A percentile compares a stretch with the other conserved stretches of the same genome.
phyloP scores from a whole-genome alignment of 1,284 basidiomycete genomes.

The Crepidotus sp. region DNA sequence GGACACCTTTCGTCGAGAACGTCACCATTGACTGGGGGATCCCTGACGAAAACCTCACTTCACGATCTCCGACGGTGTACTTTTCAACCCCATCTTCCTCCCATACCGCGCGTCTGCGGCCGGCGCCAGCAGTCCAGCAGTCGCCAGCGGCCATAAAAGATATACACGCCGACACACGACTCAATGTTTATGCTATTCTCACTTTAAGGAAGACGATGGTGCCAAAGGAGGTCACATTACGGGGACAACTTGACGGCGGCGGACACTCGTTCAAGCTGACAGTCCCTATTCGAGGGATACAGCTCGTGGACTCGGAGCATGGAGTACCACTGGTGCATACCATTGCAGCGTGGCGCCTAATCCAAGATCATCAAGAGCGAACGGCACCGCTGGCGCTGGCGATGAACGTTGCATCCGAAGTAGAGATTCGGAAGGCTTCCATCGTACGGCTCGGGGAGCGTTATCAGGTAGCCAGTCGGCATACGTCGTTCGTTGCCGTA shows the following conservation, averaged over 20 bases:
- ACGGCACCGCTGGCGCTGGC: constrained; percentile 26
- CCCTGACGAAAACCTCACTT: constrained; percentile 19
- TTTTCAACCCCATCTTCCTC: constrained; percentile 20
- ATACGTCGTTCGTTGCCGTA: constrained; percentile 52
- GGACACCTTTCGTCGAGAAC: constrained; percentile 34
- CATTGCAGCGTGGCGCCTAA: constrained; percentile 43
- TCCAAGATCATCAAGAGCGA: constrained; percentile 35
- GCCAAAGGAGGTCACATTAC: constrained; percentile 33
- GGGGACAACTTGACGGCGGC: constrained; percentile 29
- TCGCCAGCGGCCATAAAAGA: constrained; percentile 32
- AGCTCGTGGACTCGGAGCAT: constrained; percentile 25
- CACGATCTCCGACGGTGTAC: constrained; percentile 19
- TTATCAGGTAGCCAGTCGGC: constrained; percentile 42
- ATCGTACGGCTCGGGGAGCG: constrained; percentile 40
- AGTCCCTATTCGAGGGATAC: constrained; percentile 32
- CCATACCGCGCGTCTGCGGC: constrained; percentile 20
- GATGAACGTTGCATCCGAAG: constrained; percentile 21
- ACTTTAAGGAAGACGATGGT: constrained; percentile 23
- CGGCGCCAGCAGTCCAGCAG: constrained; percentile 34
- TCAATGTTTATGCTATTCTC: constrained; percentile 39
- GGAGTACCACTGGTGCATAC: constrained; percentile 39
- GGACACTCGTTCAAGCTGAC: constrained; percentile 25
- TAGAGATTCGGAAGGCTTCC: constrained; percentile 33
- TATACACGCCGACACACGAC: constrained; percentile 37
- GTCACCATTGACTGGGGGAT: constrained; percentile 43